Evolutionary conservation across 768 basidiomycete species (phyloP), one percentile per base, ranked within the genome.

Genomic region (Amanita polypyramis): DNA sequence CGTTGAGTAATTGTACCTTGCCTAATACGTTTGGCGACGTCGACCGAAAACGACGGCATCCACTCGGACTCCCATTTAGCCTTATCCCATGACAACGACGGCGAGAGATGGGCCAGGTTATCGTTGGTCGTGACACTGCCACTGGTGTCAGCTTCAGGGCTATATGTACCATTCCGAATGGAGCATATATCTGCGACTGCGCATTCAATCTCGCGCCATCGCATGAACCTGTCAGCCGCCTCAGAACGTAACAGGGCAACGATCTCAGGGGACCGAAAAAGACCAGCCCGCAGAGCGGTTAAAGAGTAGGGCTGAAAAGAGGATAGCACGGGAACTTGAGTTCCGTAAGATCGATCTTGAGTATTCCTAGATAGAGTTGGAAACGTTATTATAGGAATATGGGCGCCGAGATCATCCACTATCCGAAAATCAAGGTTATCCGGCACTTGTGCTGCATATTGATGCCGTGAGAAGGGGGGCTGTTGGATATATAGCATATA

Each of bases 141-240:
- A 35, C 34, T 35, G 34, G 19, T n/a, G 9, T 5, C n/a, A 39
- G 10, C 9, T 15, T 39, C 37, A 14, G 47, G 36, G 38, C 19
- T 37, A 23, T 4, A 10, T 12, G 32, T 12, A 29, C 35, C 15
- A n/a, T 45, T 17, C 14, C 42, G 25, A 14, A 17, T 23, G 32
- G 49, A 32, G 15, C 47, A 51, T 23, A 79, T 67, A 30, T 63
- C 63, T 50, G 70, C 69, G 5, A 76, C 74, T 9, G 73, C 74
- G 15, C 72, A 68, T 52, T 83, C 79, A 21, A 85, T 75, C 58
- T 85, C 84, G 27, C 81, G 68, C 84, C 84, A 86, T 25, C 75
- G 73, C 48, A 85, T 60, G 61, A 85, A 86, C 15, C 84, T 73
- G 49, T 84, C 80, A 0, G 77, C 70, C 0, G 82, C 82, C 60